Evolutionary conservation across 768 basidiomycete genomes (phyloP), one percentile per base, ranked within the genome.

Genomic region (Mycena pura): DNA sequence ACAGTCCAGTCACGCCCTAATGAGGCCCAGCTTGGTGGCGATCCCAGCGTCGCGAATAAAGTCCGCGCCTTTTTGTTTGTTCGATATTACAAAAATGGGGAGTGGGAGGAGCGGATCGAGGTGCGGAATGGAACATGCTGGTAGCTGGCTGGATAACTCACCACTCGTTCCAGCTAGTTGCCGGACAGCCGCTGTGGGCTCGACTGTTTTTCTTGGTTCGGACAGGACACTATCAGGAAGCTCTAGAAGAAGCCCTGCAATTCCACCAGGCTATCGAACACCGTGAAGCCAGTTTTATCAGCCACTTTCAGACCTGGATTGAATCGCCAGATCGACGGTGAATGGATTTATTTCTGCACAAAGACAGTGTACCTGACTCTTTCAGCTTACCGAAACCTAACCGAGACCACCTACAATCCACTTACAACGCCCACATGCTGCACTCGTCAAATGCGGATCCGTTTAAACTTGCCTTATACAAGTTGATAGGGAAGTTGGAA

Each of bases 381-480:
- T 25, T 45, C 52, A 92, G 91, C 51, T 73, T 93, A 36, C 85
- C 91, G 5, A 90, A 87, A 75, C 79, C 84, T 0, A 86, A 91
- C 65, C 84, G 90, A 5, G 93, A 96, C 67, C 90, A 93, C 56
- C 81, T 99, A 3, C 89, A 91, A 66, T 82, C 87, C 0, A 80
- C 88, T 2, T 93, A 92, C 72, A 93, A 93, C 67, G 87, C 92
- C 0, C 93, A 95, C 66, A 93, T 99, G 87, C 74, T 96, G 32
- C 94, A 95, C 73, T 89, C 92, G 5, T 84, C 91, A 19, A 90
- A 89, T 3, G 87, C 88, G 15, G 97, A 99, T 73, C 96, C 96
- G 0, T 99, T 95, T 84, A 99, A 98, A 72, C 87, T 96, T 53
- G 96, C 95, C 0, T 74, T 99, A 29, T 98, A 97, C 81, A 98